A percentile compares a stretch with the other conserved stretches of the same genome.
Conservation (phyloP, 2,329 filamentous ascomycete genomes). For the Parascedosporium putredinis region DNA sequence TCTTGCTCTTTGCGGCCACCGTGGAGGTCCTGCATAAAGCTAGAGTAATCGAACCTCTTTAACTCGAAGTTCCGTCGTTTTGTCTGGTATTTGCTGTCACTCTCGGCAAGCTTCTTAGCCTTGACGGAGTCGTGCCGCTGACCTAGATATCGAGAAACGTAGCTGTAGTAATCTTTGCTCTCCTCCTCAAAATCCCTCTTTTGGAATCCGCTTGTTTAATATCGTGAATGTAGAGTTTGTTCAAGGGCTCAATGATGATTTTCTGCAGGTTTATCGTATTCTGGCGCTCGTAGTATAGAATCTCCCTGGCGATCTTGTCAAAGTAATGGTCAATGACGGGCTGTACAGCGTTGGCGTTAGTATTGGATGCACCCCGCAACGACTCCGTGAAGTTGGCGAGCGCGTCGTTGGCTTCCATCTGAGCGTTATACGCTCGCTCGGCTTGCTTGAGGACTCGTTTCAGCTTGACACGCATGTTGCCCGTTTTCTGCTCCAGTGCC, state of each 20-base stretch:
- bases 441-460: constrained; percentile 92
- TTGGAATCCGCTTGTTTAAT: constrained; percentile 97
- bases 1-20: constrained; percentile 98
- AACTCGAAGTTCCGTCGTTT: constrained; percentile 93
- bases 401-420: constrained; percentile 76
- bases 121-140: constrained; percentile 93
- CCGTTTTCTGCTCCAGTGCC: constrained; percentile 89
- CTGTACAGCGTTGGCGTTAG: constrained; percentile 93
- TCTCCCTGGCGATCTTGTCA: constrained; percentile 89
- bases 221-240: constrained; percentile 83
- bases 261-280: constrained; percentile 80
- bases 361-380: constrained; percentile 74
- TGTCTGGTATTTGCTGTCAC: constrained; percentile 89
- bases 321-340: constrained; percentile 97
- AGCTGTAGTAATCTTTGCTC: constrained; percentile 96
- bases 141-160: constrained; percentile 89
- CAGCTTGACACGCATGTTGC: constrained; percentile 86
- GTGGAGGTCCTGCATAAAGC: constrained; percentile 98
- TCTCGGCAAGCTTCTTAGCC: constrained; percentile 91
- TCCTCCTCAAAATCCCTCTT: constrained; percentile 98
- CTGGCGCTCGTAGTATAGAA: constrained; percentile 73
- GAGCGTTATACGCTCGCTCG: constrained; percentile 75
- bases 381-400: constrained; percentile 75
- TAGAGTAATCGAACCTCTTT: constrained; percentile 96
- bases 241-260: constrained; percentile 89